Evolutionary conservation across 495 filamentous ascomycete species (phyloP).

Genomic region (Friedmanniomyces endolithicus): DNA sequence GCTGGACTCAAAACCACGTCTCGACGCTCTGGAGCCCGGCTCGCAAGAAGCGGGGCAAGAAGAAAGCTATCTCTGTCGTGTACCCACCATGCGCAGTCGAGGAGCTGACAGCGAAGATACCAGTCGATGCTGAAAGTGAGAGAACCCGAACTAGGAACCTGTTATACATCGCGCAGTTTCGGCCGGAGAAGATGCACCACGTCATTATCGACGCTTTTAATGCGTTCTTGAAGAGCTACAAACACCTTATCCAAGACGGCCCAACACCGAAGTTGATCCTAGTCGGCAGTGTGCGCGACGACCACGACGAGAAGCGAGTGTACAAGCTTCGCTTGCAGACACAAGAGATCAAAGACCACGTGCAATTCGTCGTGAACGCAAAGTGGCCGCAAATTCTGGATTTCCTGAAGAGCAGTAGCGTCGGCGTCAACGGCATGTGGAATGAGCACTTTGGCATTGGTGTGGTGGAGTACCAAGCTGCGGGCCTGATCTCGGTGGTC

Average conservation of each 20-base stretch:
- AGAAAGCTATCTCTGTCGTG: slow-evolving; percentile 48
- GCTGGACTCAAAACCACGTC: slow-evolving; percentile 85
- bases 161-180: slow-evolving; percentile 92
- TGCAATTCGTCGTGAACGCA: slow-evolving; percentile 80
- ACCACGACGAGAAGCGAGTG: slow-evolving; percentile 71
- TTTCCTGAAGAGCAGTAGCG: slow-evolving; percentile 57
- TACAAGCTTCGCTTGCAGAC: slow-evolving; percentile 82
- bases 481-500: slow-evolving; percentile 80
- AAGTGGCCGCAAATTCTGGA: slow-evolving; percentile 73
- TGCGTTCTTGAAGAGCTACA: slow-evolving; percentile 42
- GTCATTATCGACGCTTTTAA: slow-evolving; percentile 75
- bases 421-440: slow-evolving; percentile 98
- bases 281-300: slow-evolving; percentile 75
- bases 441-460: slow-evolving; percentile 99
- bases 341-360: slow-evolving; percentile 73
- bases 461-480: slow-evolving; percentile 95
- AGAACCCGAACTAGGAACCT: slow-evolving; percentile 51
- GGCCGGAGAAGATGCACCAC: slow-evolving; percentile 90
- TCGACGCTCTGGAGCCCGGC: slow-evolving; percentile 60
- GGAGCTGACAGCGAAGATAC: slow-evolving; percentile 60
- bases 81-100: slow-evolving; percentile 86
- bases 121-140: slow-evolving; percentile 55
- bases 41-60: slow-evolving; percentile 31
- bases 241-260: slow-evolving; percentile 24
- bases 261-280: slow-evolving; percentile 54